These are phyloP conservation scores for Themeda triandra DNA, from an alignment of 176 grass and related monocot species.

Conservation along the genomic window DNA sequence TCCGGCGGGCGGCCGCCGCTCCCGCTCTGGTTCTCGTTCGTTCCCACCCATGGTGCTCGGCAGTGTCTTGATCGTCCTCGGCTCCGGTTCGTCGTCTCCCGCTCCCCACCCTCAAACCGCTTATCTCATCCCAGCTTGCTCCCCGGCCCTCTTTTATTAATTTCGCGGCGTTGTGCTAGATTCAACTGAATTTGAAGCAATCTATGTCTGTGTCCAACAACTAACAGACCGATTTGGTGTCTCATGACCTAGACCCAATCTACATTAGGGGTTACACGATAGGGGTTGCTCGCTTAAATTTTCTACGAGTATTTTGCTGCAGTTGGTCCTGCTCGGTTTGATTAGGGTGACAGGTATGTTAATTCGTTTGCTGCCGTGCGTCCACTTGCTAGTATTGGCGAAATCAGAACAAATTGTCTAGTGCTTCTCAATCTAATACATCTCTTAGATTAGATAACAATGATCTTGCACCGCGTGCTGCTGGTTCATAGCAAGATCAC, in stretches of 20 bases:
- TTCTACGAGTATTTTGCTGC: no score
- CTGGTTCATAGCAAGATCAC: not conserved
- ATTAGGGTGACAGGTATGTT: no score
- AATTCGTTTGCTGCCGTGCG: no score
- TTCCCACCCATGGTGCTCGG: conserved; percentile 19
- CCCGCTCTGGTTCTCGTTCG: not conserved
- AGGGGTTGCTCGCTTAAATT: no score
- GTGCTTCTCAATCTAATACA: not conserved
- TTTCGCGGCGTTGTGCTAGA: not conserved
- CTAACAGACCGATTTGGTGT: no score
- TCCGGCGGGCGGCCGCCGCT: not conserved
- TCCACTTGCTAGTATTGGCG: not conserved
- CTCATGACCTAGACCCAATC: no score
- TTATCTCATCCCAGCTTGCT: not conserved
- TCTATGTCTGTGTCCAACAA: no score
- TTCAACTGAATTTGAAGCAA: no score
- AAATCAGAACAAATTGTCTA: not conserved
- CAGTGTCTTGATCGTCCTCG: conserved; percentile 6
- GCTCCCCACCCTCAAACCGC: not conserved
- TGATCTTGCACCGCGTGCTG: no score
- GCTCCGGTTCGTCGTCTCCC: conserved; percentile 16
- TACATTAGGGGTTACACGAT: no score
- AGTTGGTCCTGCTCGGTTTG: no score
- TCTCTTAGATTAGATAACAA: not conserved
- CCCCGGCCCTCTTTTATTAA: not conserved